These are phyloP conservation scores for Auxenochlorella pyrenoidosa DNA, from an alignment of 139 green algal species.

Conservation along the genomic window DNA sequence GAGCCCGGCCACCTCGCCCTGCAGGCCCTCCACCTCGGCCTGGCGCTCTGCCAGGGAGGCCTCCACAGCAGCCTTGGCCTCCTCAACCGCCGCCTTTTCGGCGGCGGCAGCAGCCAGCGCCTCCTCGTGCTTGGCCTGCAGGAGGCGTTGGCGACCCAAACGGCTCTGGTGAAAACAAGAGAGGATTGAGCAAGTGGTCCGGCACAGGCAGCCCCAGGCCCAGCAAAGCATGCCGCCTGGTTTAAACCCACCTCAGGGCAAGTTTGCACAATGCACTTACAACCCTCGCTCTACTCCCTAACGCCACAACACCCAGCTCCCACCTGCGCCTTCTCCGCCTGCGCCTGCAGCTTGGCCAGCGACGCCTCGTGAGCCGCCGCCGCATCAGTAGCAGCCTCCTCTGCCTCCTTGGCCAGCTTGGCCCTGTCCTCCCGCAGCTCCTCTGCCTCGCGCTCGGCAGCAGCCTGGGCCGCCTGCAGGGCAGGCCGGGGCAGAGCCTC, in stretches of 20 bases:
- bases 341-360: conserved; percentile 24
- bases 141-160: neutral
- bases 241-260: neutral
- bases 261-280: too few species aligned
- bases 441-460: conserved; percentile 41
- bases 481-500: neutral
- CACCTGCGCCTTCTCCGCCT: conserved; percentile 37
- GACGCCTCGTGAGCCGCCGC: conserved; percentile 27
- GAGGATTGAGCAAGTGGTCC: neutral
- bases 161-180: neutral
- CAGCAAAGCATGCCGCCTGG: neutral
- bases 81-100: conserved; percentile 10
- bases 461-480: conserved; percentile 14
- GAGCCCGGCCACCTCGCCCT: conserved; percentile 15
- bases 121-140: conserved; percentile 48
- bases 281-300: neutral
- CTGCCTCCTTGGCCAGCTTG: conserved; percentile 36
- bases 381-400: conserved; percentile 39
- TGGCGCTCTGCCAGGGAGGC: conserved; percentile 26
- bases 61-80: conserved; percentile 2
- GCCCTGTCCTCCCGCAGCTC: conserved; percentile 36
- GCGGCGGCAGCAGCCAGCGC: conserved; percentile 9
- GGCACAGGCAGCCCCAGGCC: neutral
- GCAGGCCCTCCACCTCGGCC: conserved; percentile 13
- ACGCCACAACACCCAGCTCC: neutral